Evolutionary conservation across 2,329 filamentous ascomycete genomes (phyloP).

Genomic region (Fusarium domesticum): DNA sequence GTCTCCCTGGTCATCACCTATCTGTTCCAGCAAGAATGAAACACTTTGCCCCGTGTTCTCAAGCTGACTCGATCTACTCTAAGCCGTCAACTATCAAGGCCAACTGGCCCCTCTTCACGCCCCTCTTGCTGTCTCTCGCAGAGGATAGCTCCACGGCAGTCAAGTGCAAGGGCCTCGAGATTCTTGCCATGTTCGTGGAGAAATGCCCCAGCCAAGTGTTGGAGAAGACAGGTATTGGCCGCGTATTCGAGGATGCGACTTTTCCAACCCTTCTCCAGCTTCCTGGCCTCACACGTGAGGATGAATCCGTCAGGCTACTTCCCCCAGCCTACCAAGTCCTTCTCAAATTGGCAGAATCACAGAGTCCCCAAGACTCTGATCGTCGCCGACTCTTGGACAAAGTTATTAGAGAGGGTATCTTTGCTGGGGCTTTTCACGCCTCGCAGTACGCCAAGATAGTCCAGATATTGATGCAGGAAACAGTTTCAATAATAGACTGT

Average conservation of each 20-base stretch:
- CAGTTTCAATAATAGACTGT: conserved; percentile 47
- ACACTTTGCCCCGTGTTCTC: not conserved
- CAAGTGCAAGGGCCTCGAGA: conserved; percentile 54
- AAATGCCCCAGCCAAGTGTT: conserved; percentile 54
- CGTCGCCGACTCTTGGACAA: conserved; percentile 48
- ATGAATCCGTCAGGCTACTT: conserved; percentile 65
- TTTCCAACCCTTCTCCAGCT: conserved; percentile 73
- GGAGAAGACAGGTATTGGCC: conserved; percentile 59
- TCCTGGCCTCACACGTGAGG: conserved; percentile 71
- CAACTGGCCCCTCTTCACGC: conserved; percentile 67
- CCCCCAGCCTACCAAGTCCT: conserved; percentile 64
- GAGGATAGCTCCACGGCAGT: conserved; percentile 58
- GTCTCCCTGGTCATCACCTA: conserved; percentile 16
- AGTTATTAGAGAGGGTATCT: conserved; percentile 54
- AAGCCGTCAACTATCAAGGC: conserved; percentile 45
- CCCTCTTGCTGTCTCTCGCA: conserved; percentile 65
- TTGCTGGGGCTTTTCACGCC: conserved; percentile 56
- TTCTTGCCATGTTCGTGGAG: conserved; percentile 54
- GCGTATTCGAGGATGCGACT: conserved; percentile 66
- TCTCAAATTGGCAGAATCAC: conserved; percentile 48
- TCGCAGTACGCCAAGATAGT: conserved; percentile 57
- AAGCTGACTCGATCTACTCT: conserved; percentile 2
- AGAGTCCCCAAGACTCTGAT: conserved; percentile 22
- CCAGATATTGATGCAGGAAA: conserved; percentile 51
- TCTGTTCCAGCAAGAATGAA: not conserved